Evolutionary conservation across 1,284 basidiomycete genomes (phyloP).

Genomic region (Omphalotus olearius): DNA sequence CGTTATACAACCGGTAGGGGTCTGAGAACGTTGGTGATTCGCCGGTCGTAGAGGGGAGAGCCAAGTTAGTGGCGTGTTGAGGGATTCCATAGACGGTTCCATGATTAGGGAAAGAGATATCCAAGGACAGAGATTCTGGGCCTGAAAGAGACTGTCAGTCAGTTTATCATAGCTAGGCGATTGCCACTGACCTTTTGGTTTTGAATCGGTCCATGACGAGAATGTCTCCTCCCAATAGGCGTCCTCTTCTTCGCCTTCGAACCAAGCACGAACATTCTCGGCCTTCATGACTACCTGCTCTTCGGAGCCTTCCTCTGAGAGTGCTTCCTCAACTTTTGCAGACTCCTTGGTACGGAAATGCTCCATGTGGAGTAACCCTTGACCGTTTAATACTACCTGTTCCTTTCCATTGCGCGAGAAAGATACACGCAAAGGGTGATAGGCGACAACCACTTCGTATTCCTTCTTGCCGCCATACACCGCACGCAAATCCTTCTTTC

Average conservation of each 20-base stretch:
- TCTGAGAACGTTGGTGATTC: slow-evolving; percentile 73
- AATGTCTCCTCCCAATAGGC: slow-evolving; percentile 91
- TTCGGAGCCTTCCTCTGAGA: slow-evolving; percentile 34
- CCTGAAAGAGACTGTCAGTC: slow-evolving; percentile 43
- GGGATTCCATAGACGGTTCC: slow-evolving; percentile 93
- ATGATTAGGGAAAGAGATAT: slow-evolving; percentile 91
- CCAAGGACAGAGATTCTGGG: slow-evolving; percentile 90
- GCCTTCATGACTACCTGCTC: slow-evolving; percentile 55
- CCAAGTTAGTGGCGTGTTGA: slow-evolving; percentile 91
- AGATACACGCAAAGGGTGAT: slow-evolving; percentile 71
- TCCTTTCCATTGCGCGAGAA: slow-evolving; percentile 73
- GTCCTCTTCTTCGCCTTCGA: slow-evolving; percentile 80
- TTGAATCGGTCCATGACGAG: slow-evolving; percentile 83
- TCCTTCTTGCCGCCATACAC: slow-evolving; percentile 54
- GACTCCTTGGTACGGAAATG: slow-evolving; percentile 74
- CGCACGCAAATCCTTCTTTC: slow-evolving; percentile 57
- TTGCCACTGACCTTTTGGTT: slow-evolving; percentile 79
- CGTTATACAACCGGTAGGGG: slow-evolving; percentile 94
- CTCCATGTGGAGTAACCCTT: slow-evolving; percentile 94
- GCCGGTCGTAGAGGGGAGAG: slow-evolving; percentile 81
- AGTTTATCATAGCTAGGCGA: background rate
- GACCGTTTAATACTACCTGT: slow-evolving; percentile 88
- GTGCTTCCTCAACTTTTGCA: slow-evolving; percentile 37
- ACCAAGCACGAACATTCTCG: slow-evolving; percentile 67
- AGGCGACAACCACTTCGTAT: slow-evolving; percentile 65